Evolutionary conservation across 2,329 filamentous ascomycete genomes (phyloP).

Genomic region (Gaeumannomyces sp.): DNA sequence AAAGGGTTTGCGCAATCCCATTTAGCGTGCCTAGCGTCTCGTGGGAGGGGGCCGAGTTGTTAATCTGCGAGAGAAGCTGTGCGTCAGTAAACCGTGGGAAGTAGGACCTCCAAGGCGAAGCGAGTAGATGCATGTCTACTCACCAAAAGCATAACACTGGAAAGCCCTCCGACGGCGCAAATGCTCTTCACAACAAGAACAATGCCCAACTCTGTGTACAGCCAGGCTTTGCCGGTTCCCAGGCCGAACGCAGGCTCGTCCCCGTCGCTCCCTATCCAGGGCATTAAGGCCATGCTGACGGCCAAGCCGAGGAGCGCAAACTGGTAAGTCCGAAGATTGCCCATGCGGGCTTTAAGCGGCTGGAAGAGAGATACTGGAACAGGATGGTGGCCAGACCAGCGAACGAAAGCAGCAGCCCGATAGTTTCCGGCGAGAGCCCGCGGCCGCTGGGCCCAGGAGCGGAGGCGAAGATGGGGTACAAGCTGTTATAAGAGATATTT

Average conservation of each 20-base stretch:
- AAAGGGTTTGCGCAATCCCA: conserved; percentile 88
- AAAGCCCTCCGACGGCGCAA: conserved; percentile 81
- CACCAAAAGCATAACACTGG: conserved; percentile 81
- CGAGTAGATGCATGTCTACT: conserved; percentile 11
- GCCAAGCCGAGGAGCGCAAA: conserved; percentile 73
- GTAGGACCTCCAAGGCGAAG: not conserved
- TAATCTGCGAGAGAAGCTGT: conserved; percentile 54
- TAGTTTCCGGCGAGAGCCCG: conserved; percentile 66
- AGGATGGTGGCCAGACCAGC: conserved; percentile 80
- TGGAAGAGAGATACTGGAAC: conserved; percentile 87
- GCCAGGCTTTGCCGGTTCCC: conserved; percentile 57
- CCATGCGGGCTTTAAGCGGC: conserved; percentile 67
- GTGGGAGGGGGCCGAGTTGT: conserved; percentile 83
- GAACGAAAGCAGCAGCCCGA: conserved; percentile 78
- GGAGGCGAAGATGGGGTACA: conserved; percentile 90
- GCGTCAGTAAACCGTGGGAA: not conserved
- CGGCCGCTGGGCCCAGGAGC: conserved; percentile 70
- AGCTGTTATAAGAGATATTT: conserved; percentile 90
- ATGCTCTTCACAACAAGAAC: conserved; percentile 86
- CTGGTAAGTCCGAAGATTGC: conserved; percentile 81
- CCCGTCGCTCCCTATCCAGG: conserved; percentile 76
- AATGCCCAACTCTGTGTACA: conserved; percentile 75
- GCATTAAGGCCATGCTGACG: conserved; percentile 78
- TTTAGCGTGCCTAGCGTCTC: conserved; percentile 85
- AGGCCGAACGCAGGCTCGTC: conserved; percentile 49